Percentiles rank a stretch among this genome's conserved stretches.
Evolutionary conservation across 169 alveolate genomes (phyloP).

Genomic region (Plasmodium relictum): DNA sequence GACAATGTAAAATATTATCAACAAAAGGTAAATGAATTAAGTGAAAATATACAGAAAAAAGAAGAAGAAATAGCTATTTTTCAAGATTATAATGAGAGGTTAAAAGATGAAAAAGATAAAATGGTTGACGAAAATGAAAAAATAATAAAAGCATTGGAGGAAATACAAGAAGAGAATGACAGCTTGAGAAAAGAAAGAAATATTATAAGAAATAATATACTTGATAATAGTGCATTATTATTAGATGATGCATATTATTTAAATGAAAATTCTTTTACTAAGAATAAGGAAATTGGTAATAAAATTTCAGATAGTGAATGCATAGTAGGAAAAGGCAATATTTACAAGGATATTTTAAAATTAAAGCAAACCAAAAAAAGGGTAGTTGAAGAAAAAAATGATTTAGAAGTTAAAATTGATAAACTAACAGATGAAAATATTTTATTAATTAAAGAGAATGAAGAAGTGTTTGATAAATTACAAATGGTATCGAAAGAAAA

Average conservation of each 20-base stretch:
- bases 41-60: constrained; percentile 49
- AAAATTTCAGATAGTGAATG: constrained; percentile 10
- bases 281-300: background rate
- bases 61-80: constrained; percentile 47
- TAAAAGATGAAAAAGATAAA: constrained; percentile 63
- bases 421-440: constrained; percentile 56
- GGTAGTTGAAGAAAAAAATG: constrained; percentile 10
- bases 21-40: constrained; percentile 66
- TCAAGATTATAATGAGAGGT: constrained; percentile 63
- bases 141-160: constrained; percentile 7
- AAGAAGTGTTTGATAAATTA: constrained; percentile 66
- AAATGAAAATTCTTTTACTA: constrained; percentile 10
- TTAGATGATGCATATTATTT: constrained; percentile 1
- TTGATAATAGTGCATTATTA: constrained; percentile 1
- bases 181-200: constrained; percentile 25
- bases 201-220: constrained; percentile 1
- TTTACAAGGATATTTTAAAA: constrained; percentile 19
- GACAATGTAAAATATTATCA: constrained; percentile 72
- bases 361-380: constrained; percentile 27
- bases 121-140: constrained; percentile 19
- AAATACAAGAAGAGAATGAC: constrained; percentile 52
- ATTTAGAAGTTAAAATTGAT: constrained; percentile 26
- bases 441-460: constrained; percentile 68
- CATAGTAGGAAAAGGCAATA: background rate
- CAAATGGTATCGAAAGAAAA: constrained; percentile 56